Evolutionary conservation across 768 basidiomycete species (phyloP), one percentile per base, ranked within the genome.

Genomic region (Leccinum disarticulatum): DNA sequence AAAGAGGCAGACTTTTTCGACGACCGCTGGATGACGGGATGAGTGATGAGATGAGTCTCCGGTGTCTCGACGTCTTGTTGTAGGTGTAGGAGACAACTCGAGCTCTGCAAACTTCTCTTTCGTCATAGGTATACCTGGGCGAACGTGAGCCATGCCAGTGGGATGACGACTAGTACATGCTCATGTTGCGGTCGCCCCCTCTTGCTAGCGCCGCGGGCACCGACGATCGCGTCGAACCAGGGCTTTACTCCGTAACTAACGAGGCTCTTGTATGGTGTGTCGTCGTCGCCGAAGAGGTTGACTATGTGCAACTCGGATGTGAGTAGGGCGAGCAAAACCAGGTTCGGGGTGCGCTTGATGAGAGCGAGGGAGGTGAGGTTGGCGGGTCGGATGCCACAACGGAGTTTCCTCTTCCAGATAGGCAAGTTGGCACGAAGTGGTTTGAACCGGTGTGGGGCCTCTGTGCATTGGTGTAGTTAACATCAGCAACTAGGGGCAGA

Each of bases 41-140:
- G 95, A 54, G 98, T 91, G 63, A 91, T 80, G 31, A 99, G 86
- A 66, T 94, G 89, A 4, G 94, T 95, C 74, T 98, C 94, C 1
- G 97, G 97, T 54, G 98, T 98, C 77, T 99, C 97, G 63, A 98
- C 95, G 67, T 99, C 98, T 74, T 98, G 97, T 69, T 98, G 96
- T 6, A 98, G 82, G 72, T 99, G 96, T 1, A 98, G 79, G 15
- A 98, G 93, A 95, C 10, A 98, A 77, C 73, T 99, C 96, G 57
- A 98, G 86, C 68, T 99, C 97, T 8, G 97, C 95, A 69, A 98
- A 1, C 3, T 98, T 98, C 80, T 95, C 95, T 84, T 98, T 98
- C 50, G 96, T 95, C 83, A 96, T 93, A 3, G 97, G 25, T 25
- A 25, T 25, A 25, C 25, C 88, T 84, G 33, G 57, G 25, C 54